Evolutionary conservation across 176 grass and related monocot genomes (phyloP).

Genomic region (Musa schizocarpa): DNA sequence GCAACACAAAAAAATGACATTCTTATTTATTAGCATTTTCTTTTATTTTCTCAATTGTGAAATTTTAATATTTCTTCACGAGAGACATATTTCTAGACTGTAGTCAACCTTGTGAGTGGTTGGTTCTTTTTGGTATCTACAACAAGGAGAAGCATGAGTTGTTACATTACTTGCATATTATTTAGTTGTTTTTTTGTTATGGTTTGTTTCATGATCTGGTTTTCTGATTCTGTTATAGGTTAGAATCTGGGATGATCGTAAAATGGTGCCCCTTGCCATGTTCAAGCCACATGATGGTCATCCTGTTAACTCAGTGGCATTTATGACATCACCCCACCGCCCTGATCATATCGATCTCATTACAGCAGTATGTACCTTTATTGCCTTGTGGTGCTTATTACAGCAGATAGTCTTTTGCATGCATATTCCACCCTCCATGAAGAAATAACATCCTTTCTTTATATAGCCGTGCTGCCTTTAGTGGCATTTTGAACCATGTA

Average conservation of each 20-base stretch:
- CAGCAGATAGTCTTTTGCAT: neutral
- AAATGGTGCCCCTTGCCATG: conserved; percentile 38
- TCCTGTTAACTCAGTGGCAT: conserved; percentile 69
- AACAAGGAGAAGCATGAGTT: neutral
- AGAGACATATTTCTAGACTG: no score
- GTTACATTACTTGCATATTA: neutral
- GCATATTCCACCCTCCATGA: neutral
- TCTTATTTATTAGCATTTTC: no score
- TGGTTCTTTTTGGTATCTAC: no score
- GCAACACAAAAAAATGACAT: no score
- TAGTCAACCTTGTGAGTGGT: no score
- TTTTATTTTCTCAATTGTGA: no score
- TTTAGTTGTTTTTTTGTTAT: conserved; percentile 10
- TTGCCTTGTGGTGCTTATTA: neutral
- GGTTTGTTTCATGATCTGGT: conserved; percentile 15
- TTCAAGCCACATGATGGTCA: conserved; percentile 73
- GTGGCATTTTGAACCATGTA: neutral
- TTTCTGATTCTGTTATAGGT: conserved; percentile 44
- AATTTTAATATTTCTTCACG: no score
- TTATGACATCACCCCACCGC: conserved; percentile 65
- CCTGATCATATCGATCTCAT: conserved; percentile 91
- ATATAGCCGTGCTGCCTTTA: neutral
- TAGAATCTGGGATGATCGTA: conserved; percentile 93
- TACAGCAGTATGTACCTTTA: conserved; percentile 63
- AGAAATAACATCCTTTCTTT: neutral